phyloP scores from a whole-genome alignment of 345 rosid genomes.

The Eucalyptus pauciflora region DNA sequence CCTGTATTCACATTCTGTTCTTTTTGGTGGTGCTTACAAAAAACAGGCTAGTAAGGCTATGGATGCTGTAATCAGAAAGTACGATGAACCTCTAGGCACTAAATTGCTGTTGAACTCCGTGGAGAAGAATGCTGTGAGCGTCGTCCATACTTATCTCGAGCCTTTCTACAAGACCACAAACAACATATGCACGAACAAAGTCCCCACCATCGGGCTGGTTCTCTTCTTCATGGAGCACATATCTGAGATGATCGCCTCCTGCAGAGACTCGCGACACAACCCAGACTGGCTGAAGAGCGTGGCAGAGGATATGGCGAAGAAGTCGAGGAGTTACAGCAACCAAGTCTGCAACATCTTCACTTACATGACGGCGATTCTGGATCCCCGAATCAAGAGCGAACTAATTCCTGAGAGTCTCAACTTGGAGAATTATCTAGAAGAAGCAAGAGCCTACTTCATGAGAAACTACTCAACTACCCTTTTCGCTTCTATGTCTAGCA shows the following conservation, averaged over 20 bases:
- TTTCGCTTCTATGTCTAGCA: slow-evolving; percentile 44
- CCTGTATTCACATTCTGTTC: not conserved
- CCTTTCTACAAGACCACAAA: slow-evolving; percentile 74
- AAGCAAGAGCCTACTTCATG: slow-evolving; percentile 71
- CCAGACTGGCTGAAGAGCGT: slow-evolving; percentile 79
- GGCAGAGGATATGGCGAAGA: slow-evolving; percentile 85
- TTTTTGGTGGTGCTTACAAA: not conserved
- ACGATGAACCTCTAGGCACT: slow-evolving; percentile 44
- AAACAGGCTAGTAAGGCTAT: slow-evolving; percentile 72
- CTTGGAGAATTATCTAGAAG: slow-evolving; percentile 62
- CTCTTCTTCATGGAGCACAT: slow-evolving; percentile 96
- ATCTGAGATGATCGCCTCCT: slow-evolving; percentile 56
- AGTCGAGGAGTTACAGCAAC: slow-evolving; percentile 54
- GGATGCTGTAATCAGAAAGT: slow-evolving; percentile 69
- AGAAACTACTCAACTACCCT: slow-evolving; percentile 55
- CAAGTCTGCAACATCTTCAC: slow-evolving; percentile 75
- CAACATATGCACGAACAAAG: slow-evolving; percentile 64
- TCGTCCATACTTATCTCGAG: slow-evolving; percentile 66
- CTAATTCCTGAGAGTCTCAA: slow-evolving; percentile 75
- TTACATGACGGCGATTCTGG: slow-evolving; percentile 84
- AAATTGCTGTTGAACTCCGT: slow-evolving; percentile 42
- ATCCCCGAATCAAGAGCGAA: slow-evolving; percentile 81
- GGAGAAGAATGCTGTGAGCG: slow-evolving; percentile 51
- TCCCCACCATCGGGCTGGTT: slow-evolving; percentile 71
- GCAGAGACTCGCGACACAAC: slow-evolving; percentile 61